phyloP scores from a whole-genome alignment of 2,329 filamentous ascomycete species.

The Fusarium sp. region DNA sequence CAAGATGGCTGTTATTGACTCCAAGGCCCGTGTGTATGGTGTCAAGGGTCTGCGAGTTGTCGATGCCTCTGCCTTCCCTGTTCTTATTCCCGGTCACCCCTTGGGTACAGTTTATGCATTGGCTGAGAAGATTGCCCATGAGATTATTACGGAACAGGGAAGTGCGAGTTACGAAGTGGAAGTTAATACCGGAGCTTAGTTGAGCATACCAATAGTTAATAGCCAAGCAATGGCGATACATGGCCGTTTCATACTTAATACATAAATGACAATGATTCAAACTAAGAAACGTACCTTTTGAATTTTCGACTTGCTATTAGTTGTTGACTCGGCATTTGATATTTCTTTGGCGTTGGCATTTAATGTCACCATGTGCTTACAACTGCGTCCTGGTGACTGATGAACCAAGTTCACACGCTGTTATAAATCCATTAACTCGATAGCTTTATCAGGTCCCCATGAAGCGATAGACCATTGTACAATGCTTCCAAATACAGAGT shows the following conservation, averaged over 20 bases:
- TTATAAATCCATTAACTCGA: no score
- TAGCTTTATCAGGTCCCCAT: no score
- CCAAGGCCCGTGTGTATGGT: constrained; percentile 29
- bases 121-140: constrained; percentile 34
- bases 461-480: no score
- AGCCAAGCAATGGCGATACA: not conserved
- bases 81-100: constrained; percentile 30
- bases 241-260: not conserved
- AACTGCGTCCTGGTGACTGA: no score
- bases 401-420: no score
- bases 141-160: constrained; percentile 17
- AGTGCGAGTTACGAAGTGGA: not conserved
- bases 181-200: not conserved
- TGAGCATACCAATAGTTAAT: not conserved
- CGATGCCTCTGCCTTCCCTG: constrained; percentile 23
- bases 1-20: constrained; percentile 29
- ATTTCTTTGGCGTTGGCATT: not conserved
- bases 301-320: not conserved
- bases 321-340: not conserved
- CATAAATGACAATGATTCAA: not conserved
- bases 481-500: no score
- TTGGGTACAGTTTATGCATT: constrained; percentile 25
- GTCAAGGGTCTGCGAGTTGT: constrained; percentile 27
- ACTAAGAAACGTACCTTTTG: not conserved
- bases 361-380: not conserved